phyloP scores from a whole-genome alignment of 2,329 filamentous ascomycete species.

The Aureobasidium lini region DNA sequence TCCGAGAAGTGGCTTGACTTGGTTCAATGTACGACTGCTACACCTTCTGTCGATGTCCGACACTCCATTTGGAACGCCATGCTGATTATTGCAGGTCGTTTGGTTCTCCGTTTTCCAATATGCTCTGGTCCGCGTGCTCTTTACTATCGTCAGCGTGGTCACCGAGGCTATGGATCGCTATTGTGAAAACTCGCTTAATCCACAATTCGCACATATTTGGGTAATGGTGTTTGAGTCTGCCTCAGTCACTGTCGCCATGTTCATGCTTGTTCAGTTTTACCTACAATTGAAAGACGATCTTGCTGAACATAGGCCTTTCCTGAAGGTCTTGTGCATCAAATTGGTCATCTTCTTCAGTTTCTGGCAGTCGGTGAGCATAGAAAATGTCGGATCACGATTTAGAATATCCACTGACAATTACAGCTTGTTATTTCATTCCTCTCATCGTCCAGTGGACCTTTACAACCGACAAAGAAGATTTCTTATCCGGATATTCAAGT shows the following conservation, averaged over 20 bases:
- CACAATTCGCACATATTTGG: conserved; percentile 79
- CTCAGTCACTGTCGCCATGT: conserved; percentile 78
- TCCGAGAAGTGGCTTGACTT: conserved; percentile 75
- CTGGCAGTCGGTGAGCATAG: conserved; percentile 58
- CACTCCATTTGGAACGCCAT: neutral
- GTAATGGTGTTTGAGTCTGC: conserved; percentile 63
- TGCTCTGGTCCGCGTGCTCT: conserved; percentile 70
- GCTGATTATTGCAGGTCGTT: conserved; percentile 45
- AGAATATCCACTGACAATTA: conserved; percentile 17
- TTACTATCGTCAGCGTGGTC: conserved; percentile 70
- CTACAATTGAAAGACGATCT: conserved; percentile 64
- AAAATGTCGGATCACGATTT: neutral
- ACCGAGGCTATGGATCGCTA: conserved; percentile 63
- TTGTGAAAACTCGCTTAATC: conserved; percentile 70
- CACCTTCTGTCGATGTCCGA: neutral
- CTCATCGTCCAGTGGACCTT: conserved; percentile 52
- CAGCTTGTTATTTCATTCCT: conserved; percentile 53
- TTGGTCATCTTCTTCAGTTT: conserved; percentile 87
- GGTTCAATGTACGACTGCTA: conserved; percentile 63
- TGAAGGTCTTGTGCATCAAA: conserved; percentile 83
- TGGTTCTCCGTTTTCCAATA: conserved; percentile 83
- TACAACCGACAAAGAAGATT: conserved; percentile 56
- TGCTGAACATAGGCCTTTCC: conserved; percentile 60
- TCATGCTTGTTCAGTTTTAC: conserved; percentile 82
- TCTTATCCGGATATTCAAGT: conserved; percentile 71